Percentiles rank a stretch among this genome's conserved stretches.
These are phyloP conservation scores for Beta vulgaris DNA, from an alignment of 148 eudicot species.

Conservation along the genomic window DNA sequence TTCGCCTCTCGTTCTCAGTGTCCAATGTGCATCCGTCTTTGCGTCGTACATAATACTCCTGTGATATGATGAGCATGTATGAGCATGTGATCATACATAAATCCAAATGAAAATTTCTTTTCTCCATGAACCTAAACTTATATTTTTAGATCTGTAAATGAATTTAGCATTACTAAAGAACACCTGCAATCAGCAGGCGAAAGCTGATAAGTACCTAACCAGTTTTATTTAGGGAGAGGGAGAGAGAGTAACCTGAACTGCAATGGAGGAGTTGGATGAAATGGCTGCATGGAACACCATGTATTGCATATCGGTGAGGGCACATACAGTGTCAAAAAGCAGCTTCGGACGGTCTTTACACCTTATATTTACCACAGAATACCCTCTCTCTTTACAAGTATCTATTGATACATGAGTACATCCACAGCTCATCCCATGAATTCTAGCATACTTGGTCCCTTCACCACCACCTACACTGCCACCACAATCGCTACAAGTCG, in stretches of 20 bases:
- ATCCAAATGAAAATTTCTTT: too few species aligned
- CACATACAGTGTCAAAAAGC: conserved; percentile 78
- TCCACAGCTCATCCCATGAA: conserved; percentile 16
- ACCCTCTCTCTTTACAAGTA: conserved; percentile 59
- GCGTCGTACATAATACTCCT: conserved; percentile 82
- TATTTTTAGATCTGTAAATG: too few species aligned
- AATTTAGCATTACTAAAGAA: neutral
- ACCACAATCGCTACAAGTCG: conserved; percentile 31
- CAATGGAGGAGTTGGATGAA: conserved; percentile 47
- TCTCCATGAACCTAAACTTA: too few species aligned
- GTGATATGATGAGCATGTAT: too few species aligned
- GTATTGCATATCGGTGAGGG: conserved; percentile 72
- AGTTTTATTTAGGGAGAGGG: neutral
- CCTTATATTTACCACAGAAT: conserved; percentile 58
- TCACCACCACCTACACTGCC: conserved; percentile 15
- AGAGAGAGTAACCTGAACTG: conserved; percentile 54
- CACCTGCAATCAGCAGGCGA: neutral
- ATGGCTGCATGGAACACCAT: conserved; percentile 80
- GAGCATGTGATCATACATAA: neutral
- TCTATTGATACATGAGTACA: conserved; percentile 52
- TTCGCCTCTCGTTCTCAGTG: conserved; percentile 53
- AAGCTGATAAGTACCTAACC: neutral
- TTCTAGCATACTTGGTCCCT: neutral
- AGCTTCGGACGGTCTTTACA: conserved; percentile 76
- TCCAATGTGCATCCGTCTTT: conserved; percentile 53